Percentiles rank a stretch among this genome's conserved stretches.
These are phyloP conservation scores for Aspergillus clavatus DNA, from an alignment of 2,329 filamentous ascomycete genomes.

Conservation along the genomic window DNA sequence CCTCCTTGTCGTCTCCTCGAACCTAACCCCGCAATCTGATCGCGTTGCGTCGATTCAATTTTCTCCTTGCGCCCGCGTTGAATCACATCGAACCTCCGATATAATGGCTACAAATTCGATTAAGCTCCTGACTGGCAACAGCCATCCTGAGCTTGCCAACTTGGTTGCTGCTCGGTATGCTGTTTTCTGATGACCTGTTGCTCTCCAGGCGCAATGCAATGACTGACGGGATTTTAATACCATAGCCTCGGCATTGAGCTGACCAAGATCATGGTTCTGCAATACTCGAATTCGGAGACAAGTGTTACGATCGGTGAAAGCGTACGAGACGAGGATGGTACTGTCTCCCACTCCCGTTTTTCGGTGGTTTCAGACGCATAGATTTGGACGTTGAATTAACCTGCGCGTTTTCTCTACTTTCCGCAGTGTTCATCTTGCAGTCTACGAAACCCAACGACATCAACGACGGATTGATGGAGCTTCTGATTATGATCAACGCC, in stretches of 20 bases:
- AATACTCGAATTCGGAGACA: conserved; percentile 60
- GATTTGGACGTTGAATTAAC: conserved; percentile 3
- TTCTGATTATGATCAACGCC: conserved; percentile 96
- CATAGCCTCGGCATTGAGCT: conserved; percentile 60
- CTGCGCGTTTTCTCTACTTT: conserved; percentile 4
- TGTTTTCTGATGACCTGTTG: conserved; percentile 4
- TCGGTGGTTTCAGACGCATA: neutral
- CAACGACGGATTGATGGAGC: conserved; percentile 97
- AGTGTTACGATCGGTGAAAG: conserved; percentile 89
- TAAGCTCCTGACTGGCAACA: conserved; percentile 70
- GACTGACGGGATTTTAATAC: conserved; percentile 12
- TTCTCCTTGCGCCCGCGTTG: conserved; percentile 2
- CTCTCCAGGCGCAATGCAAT: neutral
- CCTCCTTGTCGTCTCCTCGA: conserved; percentile 5
- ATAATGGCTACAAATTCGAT: conserved; percentile 68
- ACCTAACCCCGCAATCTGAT: no score
- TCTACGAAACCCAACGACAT: conserved; percentile 93
- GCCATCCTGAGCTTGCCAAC: conserved; percentile 66
- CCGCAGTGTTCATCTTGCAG: conserved; percentile 83
- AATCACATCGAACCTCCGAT: conserved; percentile 4
- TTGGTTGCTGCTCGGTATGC: conserved; percentile 62
- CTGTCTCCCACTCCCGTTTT: conserved; percentile 13
- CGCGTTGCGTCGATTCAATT: no score
- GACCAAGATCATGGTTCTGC: conserved; percentile 63
- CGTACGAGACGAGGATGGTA: conserved; percentile 91